Evolutionary conservation across 495 filamentous ascomycete genomes (phyloP).

Genomic region (Hypoxylon subgilvum): DNA sequence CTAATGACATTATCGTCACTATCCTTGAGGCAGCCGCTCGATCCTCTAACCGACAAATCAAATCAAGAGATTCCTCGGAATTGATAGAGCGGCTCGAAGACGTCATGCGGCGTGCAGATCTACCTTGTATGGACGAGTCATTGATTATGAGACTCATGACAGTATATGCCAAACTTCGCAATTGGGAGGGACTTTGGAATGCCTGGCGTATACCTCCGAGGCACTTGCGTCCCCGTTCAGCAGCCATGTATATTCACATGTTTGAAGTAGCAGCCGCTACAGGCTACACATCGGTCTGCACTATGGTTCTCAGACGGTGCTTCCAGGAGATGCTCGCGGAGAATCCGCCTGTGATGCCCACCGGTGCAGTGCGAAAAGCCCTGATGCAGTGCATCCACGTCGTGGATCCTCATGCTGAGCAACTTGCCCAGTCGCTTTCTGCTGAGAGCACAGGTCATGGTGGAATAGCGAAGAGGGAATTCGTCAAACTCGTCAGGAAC

Average conservation of each 20-base stretch:
- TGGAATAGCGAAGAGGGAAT: slow-evolving; percentile 11
- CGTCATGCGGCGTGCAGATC: slow-evolving; percentile 31
- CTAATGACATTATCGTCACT: slow-evolving; percentile 48
- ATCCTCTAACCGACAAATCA: neutral
- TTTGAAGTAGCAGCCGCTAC: slow-evolving; percentile 59
- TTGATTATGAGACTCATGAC: slow-evolving; percentile 57
- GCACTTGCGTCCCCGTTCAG: slow-evolving; percentile 56
- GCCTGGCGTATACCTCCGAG: slow-evolving; percentile 64
- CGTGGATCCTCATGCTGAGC: slow-evolving; percentile 49
- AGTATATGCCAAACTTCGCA: slow-evolving; percentile 44
- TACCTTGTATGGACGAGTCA: slow-evolving; percentile 56
- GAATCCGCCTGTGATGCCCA: slow-evolving; percentile 57
- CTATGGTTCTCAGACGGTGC: slow-evolving; percentile 57
- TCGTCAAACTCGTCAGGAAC: slow-evolving; percentile 17
- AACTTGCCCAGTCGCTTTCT: neutral
- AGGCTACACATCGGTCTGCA: slow-evolving; percentile 52
- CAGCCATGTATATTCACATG: slow-evolving; percentile 61
- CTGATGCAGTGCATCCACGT: slow-evolving; percentile 59
- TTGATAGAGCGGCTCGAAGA: slow-evolving; percentile 38
- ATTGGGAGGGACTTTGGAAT: slow-evolving; percentile 66
- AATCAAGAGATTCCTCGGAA: slow-evolving; percentile 7
- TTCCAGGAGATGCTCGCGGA: slow-evolving; percentile 66
- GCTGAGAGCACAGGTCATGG: neutral
- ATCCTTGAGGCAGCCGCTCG: slow-evolving; percentile 44
- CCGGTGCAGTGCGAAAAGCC: slow-evolving; percentile 43